Conservation (phyloP, 768 basidiomycete species). For the Psilocybe cubensis region DNA sequence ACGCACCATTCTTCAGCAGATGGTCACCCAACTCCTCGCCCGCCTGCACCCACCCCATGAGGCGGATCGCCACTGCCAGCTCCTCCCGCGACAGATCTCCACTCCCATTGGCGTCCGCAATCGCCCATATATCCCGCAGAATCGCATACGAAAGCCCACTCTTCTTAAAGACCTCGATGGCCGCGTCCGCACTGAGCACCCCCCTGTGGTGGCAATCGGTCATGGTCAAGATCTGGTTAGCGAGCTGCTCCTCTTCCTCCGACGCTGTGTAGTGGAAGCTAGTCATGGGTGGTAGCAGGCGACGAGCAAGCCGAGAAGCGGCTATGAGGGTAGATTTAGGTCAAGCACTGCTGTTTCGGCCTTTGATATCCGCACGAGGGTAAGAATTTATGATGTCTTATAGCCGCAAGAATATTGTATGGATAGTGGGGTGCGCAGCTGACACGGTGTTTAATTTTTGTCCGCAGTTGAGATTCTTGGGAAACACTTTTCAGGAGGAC, state of each 20-base stretch:
- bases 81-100: slow-evolving; percentile 58
- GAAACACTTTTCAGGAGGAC: background rate
- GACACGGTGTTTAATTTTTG: background rate
- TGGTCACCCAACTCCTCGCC: slow-evolving; percentile 44
- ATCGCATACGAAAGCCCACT: slow-evolving; percentile 56
- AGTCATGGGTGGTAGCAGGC: background rate
- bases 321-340: background rate
- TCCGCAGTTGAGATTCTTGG: background rate
- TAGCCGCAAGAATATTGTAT: background rate
- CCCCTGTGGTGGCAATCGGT: slow-evolving; percentile 27
- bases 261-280: slow-evolving; percentile 13
- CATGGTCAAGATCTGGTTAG: slow-evolving; percentile 29
- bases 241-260: slow-evolving; percentile 33
- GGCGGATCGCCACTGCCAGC: slow-evolving; percentile 59
- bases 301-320: no score
- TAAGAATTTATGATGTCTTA: background rate
- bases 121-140: slow-evolving; percentile 65
- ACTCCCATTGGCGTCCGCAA: slow-evolving; percentile 62
- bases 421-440: background rate
- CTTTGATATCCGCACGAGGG: background rate
- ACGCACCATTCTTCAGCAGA: slow-evolving; percentile 51
- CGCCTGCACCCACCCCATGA: slow-evolving; percentile 70
- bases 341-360: background rate
- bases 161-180: slow-evolving; percentile 59
- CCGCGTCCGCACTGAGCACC: slow-evolving; percentile 41